phyloP scores from a whole-genome alignment of 371 early-diverging fungal species.

The Mortierella sp. region DNA sequence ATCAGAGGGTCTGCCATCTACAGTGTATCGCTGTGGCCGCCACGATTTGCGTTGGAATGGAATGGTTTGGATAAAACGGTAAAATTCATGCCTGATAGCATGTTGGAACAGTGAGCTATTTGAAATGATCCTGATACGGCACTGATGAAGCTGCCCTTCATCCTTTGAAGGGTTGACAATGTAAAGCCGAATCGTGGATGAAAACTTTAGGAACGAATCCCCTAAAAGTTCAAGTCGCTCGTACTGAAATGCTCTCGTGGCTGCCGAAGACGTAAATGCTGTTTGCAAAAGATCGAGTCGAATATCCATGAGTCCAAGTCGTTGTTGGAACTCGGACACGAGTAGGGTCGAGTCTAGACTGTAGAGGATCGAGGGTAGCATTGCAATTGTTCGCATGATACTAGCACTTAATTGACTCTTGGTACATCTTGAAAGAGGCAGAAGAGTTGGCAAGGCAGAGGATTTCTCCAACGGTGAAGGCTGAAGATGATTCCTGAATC shows the following conservation, averaged over 20 bases:
- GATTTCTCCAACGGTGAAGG: slow-evolving; percentile 37
- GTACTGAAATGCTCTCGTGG: slow-evolving; percentile 80
- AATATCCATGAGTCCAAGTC: slow-evolving; percentile 57
- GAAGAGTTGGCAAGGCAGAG: slow-evolving; percentile 53
- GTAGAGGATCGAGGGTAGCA: slow-evolving; percentile 74
- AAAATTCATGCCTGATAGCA: slow-evolving; percentile 57
- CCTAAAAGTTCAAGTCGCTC: slow-evolving; percentile 97
- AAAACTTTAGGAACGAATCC: slow-evolving; percentile 93
- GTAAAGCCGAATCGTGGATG: slow-evolving; percentile 81
- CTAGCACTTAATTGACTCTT: slow-evolving; percentile 61
- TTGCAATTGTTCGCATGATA: slow-evolving; percentile 61
- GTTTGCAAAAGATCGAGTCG: slow-evolving; percentile 63
- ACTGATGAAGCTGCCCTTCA: slow-evolving; percentile 82
- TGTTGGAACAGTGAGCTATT: slow-evolving; percentile 75
- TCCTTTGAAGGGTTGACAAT: slow-evolving; percentile 79
- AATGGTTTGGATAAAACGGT: slow-evolving; percentile 64
- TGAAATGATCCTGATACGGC: slow-evolving; percentile 79
- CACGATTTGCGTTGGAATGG: slow-evolving; percentile 74
- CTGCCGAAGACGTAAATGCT: slow-evolving; percentile 81
- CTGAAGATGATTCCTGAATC: slow-evolving; percentile 65
- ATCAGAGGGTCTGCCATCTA: slow-evolving; percentile 25
- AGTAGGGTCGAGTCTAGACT: slow-evolving; percentile 74
- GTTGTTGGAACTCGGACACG: slow-evolving; percentile 62
- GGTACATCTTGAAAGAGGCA: slow-evolving; percentile 53
- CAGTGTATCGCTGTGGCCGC: slow-evolving; percentile 65